A percentile compares a stretch with the other conserved stretches of the same genome.
Evolutionary conservation across 1,284 basidiomycete genomes (phyloP).

Genomic region (Apiotrichum brassicae): DNA sequence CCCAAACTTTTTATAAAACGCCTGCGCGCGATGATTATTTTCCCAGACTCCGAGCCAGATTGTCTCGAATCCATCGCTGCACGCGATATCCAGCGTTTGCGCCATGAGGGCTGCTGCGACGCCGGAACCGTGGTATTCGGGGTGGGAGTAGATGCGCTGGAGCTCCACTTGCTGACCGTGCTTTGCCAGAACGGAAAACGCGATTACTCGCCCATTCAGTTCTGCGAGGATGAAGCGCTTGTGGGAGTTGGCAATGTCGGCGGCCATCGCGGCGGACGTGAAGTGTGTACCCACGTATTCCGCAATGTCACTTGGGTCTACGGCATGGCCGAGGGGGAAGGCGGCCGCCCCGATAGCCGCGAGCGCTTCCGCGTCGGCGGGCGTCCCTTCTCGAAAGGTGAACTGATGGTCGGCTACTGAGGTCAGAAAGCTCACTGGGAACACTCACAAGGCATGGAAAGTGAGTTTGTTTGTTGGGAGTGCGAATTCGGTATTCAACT

Average conservation of each 20-base stretch:
- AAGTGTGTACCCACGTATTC: conserved; percentile 11
- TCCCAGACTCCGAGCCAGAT: conserved; percentile 37
- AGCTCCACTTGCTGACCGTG: conserved; percentile 7
- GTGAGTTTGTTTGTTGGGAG: neutral
- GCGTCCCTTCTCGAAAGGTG: conserved; percentile 30
- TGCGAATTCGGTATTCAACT: too few relatives aligned
- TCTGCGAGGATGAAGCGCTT: too few relatives aligned
- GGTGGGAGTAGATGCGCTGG: conserved; percentile 14
- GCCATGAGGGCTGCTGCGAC: conserved; percentile 19
- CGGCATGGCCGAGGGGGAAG: conserved; percentile 8
- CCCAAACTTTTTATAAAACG: conserved; percentile 29
- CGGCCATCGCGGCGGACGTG: neutral
- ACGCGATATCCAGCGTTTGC: conserved; percentile 13
- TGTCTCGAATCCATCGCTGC: conserved; percentile 16
- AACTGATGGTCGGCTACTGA: too few relatives aligned
- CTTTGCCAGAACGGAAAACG: conserved; percentile 6
- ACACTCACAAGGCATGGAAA: too few relatives aligned
- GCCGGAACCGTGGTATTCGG: conserved; percentile 25
- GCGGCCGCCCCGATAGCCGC: conserved; percentile 1
- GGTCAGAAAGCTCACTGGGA: too few relatives aligned
- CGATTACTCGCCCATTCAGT: too few relatives aligned
- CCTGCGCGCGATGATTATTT: conserved; percentile 20
- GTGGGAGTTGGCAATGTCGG: neutral
- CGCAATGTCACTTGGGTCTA: conserved; percentile 4
- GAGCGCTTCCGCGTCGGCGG: conserved; percentile 2